Evolutionary conservation across 139 green algal genomes (phyloP).

Genomic region (Desmodesmus armatus): DNA sequence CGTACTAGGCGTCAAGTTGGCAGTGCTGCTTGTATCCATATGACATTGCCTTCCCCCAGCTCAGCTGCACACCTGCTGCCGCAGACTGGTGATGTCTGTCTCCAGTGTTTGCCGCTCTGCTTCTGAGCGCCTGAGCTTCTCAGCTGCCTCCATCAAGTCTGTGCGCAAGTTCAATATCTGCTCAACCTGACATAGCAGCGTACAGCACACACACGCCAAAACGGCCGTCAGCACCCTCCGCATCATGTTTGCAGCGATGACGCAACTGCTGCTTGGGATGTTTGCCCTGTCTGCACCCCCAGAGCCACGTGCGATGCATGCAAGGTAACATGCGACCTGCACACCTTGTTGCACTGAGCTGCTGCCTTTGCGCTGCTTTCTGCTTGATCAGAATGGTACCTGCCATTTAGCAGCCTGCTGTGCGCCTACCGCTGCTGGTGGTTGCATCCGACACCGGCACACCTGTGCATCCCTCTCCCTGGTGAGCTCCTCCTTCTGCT

Average conservation of each 20-base stretch:
- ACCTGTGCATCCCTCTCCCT: conserved; percentile 82
- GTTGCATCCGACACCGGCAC: neutral
- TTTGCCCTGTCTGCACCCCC: no score
- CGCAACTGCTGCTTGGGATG: no score
- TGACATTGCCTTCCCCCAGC: conserved; percentile 25
- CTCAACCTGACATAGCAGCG: conserved; percentile 79
- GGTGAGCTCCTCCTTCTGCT: conserved; percentile 85
- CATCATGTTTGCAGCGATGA: neutral
- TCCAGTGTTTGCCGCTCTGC: conserved; percentile 74
- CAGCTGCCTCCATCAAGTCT: conserved; percentile 74
- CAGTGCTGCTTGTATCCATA: no score
- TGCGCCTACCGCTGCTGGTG: neutral
- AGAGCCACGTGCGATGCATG: no score
- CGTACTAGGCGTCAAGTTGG: no score
- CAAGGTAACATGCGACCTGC: neutral
- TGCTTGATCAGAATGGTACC: neutral
- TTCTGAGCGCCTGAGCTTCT: conserved; percentile 79
- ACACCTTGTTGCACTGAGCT: neutral
- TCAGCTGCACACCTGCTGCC: conserved; percentile 55
- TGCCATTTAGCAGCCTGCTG: neutral
- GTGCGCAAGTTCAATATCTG: conserved; percentile 80
- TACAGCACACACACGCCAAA: neutral
- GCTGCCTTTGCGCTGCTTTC: neutral
- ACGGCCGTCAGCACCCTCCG: neutral
- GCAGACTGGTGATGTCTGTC: conserved; percentile 69